Conservation (phyloP, 208 protist genomes). For the Acanthamoeba lugdunensis region DNA sequence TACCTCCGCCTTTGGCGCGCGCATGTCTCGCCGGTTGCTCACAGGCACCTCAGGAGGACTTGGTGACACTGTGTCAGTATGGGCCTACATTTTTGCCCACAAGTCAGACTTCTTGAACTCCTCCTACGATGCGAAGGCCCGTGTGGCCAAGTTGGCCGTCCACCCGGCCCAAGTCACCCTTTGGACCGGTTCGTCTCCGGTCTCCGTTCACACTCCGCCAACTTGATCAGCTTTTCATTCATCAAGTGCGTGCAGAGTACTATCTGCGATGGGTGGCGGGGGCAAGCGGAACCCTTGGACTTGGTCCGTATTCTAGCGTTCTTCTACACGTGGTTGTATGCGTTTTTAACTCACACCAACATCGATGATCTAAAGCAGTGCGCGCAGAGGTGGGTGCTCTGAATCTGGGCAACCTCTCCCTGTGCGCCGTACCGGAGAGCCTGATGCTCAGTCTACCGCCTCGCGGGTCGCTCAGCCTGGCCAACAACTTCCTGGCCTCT, state of each 20-base stretch:
- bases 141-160: neutral
- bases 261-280: neutral
- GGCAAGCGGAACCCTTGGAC: neutral
- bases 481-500: constrained; percentile 5
- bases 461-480: neutral
- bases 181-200: neutral
- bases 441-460: neutral
- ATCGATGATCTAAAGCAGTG: too few species aligned
- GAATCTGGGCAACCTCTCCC: neutral
- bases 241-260: neutral
- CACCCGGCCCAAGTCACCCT: neutral
- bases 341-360: neutral
- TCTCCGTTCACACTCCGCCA: too few species aligned
- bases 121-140: neutral
- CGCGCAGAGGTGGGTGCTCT: neutral
- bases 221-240: too few species aligned
- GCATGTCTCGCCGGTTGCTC: too few species aligned
- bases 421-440: neutral
- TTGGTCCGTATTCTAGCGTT: neutral
- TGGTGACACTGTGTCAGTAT: neutral
- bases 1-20: too few species aligned
- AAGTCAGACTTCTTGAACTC: neutral
- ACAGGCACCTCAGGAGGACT: neutral
- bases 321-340: too few species aligned
- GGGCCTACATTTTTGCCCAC: neutral